phyloP scores from a whole-genome alignment of 164 flowering plant genomes.

The Cinnamomum chago region DNA sequence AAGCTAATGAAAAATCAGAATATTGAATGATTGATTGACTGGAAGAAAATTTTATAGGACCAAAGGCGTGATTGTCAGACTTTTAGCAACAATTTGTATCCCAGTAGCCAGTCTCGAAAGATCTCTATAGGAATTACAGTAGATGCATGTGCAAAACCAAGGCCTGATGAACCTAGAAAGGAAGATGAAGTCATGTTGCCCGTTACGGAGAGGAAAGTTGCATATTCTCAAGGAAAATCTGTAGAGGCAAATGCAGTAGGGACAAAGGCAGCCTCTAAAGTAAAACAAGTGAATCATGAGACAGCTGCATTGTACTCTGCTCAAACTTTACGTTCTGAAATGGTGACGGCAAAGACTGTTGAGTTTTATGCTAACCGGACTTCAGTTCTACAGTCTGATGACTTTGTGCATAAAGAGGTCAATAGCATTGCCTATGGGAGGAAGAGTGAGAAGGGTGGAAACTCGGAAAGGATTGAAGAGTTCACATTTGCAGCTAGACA shows the following conservation, averaged over 20 bases:
- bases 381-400: slow-evolving; percentile 24
- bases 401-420: slow-evolving; percentile 22
- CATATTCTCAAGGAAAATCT: slow-evolving; percentile 16
- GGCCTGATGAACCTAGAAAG: slow-evolving; percentile 21
- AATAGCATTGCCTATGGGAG: slow-evolving; percentile 20
- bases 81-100: slow-evolving; percentile 47
- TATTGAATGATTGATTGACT: slow-evolving; percentile 2
- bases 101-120: slow-evolving; percentile 62
- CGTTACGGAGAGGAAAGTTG: slow-evolving; percentile 17
- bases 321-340: slow-evolving; percentile 26
- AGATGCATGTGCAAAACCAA: slow-evolving; percentile 25
- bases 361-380: slow-evolving; percentile 27
- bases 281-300: slow-evolving; percentile 28
- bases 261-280: slow-evolving; percentile 5
- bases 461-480: slow-evolving; percentile 27
- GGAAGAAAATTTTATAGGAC: slow-evolving; percentile 36
- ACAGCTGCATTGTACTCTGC: slow-evolving; percentile 49
- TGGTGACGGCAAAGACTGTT: slow-evolving; percentile 23
- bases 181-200: slow-evolving; percentile 19
- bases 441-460: slow-evolving; percentile 24
- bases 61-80: slow-evolving; percentile 35
- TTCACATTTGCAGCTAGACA: slow-evolving; percentile 30
- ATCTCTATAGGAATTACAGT: slow-evolving; percentile 67
- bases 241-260: slow-evolving; percentile 14
- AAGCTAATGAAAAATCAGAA: slow-evolving; percentile 1